Percentiles rank a stretch among this genome's conserved stretches.
phyloP scores from a whole-genome alignment of 106 monocot genomes.

The Acorus gramineus region DNA sequence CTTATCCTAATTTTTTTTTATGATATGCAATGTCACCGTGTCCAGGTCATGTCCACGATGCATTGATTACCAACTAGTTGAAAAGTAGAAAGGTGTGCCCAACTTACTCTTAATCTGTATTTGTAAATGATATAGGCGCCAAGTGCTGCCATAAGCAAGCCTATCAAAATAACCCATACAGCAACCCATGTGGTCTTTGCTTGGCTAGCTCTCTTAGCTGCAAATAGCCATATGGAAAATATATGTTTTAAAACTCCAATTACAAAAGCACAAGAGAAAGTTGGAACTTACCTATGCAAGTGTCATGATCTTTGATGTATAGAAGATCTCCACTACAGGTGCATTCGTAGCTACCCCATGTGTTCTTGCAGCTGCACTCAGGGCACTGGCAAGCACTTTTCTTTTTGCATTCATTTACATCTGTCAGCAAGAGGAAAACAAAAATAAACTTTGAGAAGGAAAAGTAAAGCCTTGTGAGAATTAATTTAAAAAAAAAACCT shows the following conservation, averaged over 20 bases:
- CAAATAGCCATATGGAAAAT: slow-evolving; percentile 7
- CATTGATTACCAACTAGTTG: too few species aligned
- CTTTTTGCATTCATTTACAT: slow-evolving; percentile 70
- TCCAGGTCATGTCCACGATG: too few species aligned
- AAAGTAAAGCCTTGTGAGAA: too few species aligned
- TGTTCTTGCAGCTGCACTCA: slow-evolving; percentile 70
- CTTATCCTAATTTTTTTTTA: too few species aligned
- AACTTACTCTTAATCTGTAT: slow-evolving; percentile 84
- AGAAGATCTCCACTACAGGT: slow-evolving; percentile 54
- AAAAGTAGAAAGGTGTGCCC: too few species aligned
- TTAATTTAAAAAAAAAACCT: too few species aligned
- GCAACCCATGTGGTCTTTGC: slow-evolving; percentile 62
- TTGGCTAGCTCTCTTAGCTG: slow-evolving; percentile 66
- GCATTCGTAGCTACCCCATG: slow-evolving; percentile 64
- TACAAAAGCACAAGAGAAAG: not conserved
- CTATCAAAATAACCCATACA: slow-evolving; percentile 55
- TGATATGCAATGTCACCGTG: too few species aligned
- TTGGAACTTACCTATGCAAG: slow-evolving; percentile 49
- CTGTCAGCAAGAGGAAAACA: slow-evolving; percentile 8
- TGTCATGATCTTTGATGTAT: slow-evolving; percentile 73
- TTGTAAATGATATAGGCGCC: slow-evolving; percentile 86
- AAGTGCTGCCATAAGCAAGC: slow-evolving; percentile 37
- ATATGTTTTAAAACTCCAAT: not conserved
- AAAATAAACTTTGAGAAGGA: not conserved
- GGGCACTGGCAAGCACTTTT: slow-evolving; percentile 68